Conservation (phyloP, 768 basidiomycete species). For the Leccinum disarticulatum region DNA sequence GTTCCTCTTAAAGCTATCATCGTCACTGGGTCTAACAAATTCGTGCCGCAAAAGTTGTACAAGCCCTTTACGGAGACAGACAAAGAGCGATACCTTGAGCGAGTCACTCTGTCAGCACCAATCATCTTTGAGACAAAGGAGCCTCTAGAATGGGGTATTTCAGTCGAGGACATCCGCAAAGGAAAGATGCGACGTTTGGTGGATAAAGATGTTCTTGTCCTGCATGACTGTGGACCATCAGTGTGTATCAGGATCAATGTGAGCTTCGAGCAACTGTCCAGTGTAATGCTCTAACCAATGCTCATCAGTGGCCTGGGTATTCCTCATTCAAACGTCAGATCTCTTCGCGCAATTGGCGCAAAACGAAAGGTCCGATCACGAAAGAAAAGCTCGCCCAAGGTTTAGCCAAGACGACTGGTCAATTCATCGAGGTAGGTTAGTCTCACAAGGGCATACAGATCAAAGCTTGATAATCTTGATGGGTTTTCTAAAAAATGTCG, state of each 20-base stretch:
- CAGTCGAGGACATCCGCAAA: constrained; percentile 65
- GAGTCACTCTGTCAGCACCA: constrained; percentile 60
- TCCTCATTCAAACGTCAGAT: constrained; percentile 70
- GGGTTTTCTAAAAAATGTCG: constrained; percentile 45
- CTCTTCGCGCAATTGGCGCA: constrained; percentile 70
- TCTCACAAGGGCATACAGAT: constrained; percentile 33
- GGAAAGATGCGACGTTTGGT: constrained; percentile 53
- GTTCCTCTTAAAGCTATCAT: constrained; percentile 13
- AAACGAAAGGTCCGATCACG: constrained; percentile 77
- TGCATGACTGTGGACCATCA: constrained; percentile 71
- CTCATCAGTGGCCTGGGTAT: constrained; percentile 74
- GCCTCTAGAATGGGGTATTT: constrained; percentile 59
- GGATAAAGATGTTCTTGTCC: constrained; percentile 64
- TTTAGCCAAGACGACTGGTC: constrained; percentile 66
- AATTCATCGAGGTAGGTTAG: constrained; percentile 58
- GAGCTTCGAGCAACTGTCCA: constrained; percentile 21
- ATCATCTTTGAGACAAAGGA: constrained; percentile 60
- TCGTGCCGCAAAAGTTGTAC: constrained; percentile 69
- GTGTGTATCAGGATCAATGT: constrained; percentile 80
- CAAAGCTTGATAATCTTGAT: neutral
- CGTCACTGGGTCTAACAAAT: constrained; percentile 38
- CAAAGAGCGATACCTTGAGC: constrained; percentile 71
- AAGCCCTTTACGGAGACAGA: constrained; percentile 77
- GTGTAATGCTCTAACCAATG: constrained; percentile 40
- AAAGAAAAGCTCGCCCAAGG: constrained; percentile 68